These are phyloP conservation scores for Pseudogymnoascus sp. DNA, from an alignment of 2,329 filamentous ascomycete genomes.

Conservation along the genomic window DNA sequence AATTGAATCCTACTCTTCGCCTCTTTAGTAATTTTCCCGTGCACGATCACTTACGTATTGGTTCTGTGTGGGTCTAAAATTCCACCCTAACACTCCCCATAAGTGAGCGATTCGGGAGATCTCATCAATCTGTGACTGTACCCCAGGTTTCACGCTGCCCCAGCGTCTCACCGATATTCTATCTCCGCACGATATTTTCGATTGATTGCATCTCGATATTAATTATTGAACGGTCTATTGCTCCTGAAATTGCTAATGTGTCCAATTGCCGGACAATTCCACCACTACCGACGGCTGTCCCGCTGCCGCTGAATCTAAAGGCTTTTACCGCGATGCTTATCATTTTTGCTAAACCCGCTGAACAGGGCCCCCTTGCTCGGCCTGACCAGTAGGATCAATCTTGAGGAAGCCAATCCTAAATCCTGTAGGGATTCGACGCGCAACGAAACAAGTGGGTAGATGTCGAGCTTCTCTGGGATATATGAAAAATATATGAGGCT, in stretches of 20 bases:
- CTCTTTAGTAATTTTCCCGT: neutral
- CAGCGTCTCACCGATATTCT: neutral
- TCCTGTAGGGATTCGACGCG: neutral
- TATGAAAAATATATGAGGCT: neutral
- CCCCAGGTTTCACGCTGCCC: neutral
- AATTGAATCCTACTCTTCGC: neutral
- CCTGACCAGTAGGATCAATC: neutral
- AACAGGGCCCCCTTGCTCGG: neutral
- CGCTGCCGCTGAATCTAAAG: neutral
- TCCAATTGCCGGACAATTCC: neutral
- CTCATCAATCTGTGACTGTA: neutral
- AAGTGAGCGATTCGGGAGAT: neutral
- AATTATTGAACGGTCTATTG: neutral
- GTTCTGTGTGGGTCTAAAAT: neutral
- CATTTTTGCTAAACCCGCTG: neutral
- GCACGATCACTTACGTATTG: neutral
- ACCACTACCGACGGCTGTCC: neutral
- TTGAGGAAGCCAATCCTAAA: neutral
- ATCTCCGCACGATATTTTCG: neutral
- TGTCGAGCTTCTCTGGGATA: neutral
- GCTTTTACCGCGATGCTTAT: neutral
- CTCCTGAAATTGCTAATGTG: neutral
- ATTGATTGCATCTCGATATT: neutral
- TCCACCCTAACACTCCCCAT: neutral
- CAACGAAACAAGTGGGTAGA: neutral